Evolutionary conservation across 495 filamentous ascomycete genomes (phyloP), one percentile per base, ranked within the genome.

Genomic region (Penicillium antarcticum): DNA sequence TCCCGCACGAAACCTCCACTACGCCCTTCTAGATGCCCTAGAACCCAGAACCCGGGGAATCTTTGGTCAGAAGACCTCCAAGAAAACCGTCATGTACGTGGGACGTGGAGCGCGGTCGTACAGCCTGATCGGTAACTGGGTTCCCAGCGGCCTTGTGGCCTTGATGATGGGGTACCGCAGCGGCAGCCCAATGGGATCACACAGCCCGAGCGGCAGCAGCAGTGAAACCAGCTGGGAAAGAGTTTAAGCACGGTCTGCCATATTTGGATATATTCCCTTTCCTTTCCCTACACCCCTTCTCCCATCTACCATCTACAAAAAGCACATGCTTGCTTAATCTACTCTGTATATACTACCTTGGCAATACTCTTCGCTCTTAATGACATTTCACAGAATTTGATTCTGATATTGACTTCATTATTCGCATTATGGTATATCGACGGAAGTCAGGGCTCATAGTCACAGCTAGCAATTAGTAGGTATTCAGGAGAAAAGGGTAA

Each of bases 111-210:
- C 88, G 11, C 65, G 83, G 40, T 75, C 87, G 0, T 97, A 98
- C 68, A 86, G 86, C n/a, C 71, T 95, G 31, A 85, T 97, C 1
- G 95, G 94, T 2, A 77, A 80, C 13, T 95, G 86, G 85, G 79
- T 85, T n/a, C 94, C 94, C 9, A 74, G 78, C 14, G 80, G 84
- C 6, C 38, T 97, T 24, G 88, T 97, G 18, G 82, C 80, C 14
- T 89, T 88, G 87, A 96, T 97, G 89, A 82, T 96, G 79, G 88
- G 91, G 1, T 79, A 88, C 29, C 70, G 80, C 35, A 72, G 70
- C 42, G 80, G 65, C 18, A 48, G 60, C 50, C 13, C 38, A 0
- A 44, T 45, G 10, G 48, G 58, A 2, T 42, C 26, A 13, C 58
- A 58, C 6, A 68, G 59, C 24, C 42, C 53, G 16, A 73, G 66